Evolutionary conservation across 306 rosid species (phyloP).

Genomic region (Carpinus fangiana): DNA sequence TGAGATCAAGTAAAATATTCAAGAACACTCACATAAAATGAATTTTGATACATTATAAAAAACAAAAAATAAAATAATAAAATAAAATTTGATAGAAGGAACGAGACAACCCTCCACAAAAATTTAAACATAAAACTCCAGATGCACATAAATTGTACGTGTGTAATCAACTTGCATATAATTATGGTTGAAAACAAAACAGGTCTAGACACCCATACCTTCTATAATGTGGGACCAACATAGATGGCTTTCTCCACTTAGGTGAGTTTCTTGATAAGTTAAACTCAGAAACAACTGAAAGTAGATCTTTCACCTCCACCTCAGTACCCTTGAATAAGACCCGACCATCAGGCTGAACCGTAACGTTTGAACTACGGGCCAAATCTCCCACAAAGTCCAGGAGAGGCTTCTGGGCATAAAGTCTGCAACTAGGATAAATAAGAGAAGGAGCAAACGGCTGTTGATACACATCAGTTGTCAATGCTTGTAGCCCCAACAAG

Average conservation of each 20-base stretch:
- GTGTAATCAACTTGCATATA: slow-evolving; percentile 10
- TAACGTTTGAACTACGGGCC: slow-evolving; percentile 54
- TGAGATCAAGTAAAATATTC: background rate
- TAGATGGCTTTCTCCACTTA: slow-evolving; percentile 43
- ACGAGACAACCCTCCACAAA: background rate
- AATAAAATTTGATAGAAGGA: background rate
- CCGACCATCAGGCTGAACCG: slow-evolving; percentile 66
- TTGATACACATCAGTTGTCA: slow-evolving; percentile 34
- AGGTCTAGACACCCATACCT: slow-evolving; percentile 48
- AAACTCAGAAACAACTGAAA: slow-evolving; percentile 68
- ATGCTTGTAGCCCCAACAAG: slow-evolving; percentile 48
- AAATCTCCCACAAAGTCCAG: slow-evolving; percentile 59
- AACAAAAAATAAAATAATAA: background rate
- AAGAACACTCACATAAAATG: background rate
- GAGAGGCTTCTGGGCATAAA: slow-evolving; percentile 49
- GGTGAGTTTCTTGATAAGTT: slow-evolving; percentile 44
- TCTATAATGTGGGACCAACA: slow-evolving; percentile 68
- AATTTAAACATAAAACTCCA: background rate
- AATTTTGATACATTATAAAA: background rate
- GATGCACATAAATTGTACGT: background rate
- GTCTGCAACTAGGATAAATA: slow-evolving; percentile 49
- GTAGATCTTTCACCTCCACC: slow-evolving; percentile 70
- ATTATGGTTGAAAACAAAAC: slow-evolving; percentile 7
- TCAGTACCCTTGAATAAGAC: slow-evolving; percentile 56
- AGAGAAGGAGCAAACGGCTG: slow-evolving; percentile 47